These are phyloP conservation scores for Candida awuae DNA, from an alignment of 805 yeast species.

Conservation along the genomic window DNA sequence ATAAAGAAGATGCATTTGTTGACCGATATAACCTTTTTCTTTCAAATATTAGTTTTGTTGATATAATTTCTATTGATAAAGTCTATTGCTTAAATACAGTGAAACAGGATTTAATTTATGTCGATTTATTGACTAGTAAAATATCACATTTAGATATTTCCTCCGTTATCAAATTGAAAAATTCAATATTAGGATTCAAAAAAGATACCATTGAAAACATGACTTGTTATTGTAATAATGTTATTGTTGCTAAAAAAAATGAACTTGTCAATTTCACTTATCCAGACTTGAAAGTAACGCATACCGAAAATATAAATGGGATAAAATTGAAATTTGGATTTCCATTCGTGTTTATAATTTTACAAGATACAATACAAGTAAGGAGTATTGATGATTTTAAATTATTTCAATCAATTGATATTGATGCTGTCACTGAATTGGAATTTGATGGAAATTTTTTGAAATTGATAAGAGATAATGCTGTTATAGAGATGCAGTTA, in stretches of 20 bases:
- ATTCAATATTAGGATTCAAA: background rate
- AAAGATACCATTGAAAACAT: background rate
- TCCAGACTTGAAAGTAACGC: no score
- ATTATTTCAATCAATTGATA: slow-evolving; percentile 26
- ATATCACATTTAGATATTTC: background rate
- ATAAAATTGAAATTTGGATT: slow-evolving; percentile 29
- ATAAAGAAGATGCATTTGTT: slow-evolving; percentile 5
- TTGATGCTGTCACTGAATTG: background rate
- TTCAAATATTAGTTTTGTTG: slow-evolving; percentile 5
- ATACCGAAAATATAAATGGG: no score
- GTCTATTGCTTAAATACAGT: slow-evolving; percentile 7
- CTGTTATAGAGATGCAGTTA: slow-evolving; percentile 17
- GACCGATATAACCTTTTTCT: slow-evolving; percentile 11
- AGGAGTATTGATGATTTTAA: slow-evolving; percentile 31
- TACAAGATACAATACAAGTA: slow-evolving; percentile 29
- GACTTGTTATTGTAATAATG: slow-evolving; percentile 1
- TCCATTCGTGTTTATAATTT: slow-evolving; percentile 32
- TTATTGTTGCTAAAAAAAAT: background rate
- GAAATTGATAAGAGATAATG: slow-evolving; percentile 24
- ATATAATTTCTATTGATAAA: slow-evolving; percentile 1
- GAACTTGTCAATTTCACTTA: background rate
- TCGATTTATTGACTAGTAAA: slow-evolving; percentile 4
- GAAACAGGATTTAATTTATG: slow-evolving; percentile 7
- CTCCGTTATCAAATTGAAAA: slow-evolving; percentile 1
- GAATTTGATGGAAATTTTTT: slow-evolving; percentile 5